Conservation (phyloP, 768 basidiomycete species). For the Chalciporus piperatus region DNA sequence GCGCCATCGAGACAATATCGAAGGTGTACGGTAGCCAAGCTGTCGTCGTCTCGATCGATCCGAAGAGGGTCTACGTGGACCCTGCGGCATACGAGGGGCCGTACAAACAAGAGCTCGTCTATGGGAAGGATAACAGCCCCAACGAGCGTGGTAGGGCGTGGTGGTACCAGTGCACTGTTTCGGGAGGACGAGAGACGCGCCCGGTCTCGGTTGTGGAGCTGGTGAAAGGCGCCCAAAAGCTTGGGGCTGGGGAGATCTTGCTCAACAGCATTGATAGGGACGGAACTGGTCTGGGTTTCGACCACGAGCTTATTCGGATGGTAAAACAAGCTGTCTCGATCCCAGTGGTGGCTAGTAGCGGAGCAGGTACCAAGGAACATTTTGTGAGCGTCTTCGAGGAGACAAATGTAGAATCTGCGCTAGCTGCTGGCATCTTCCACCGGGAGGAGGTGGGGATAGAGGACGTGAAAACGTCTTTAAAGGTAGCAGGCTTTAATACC, state of each 20-base stretch:
- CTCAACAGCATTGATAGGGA: conserved; percentile 97
- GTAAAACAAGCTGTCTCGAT: conserved; percentile 77
- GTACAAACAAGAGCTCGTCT: conserved; percentile 60
- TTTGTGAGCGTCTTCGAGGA: conserved; percentile 83
- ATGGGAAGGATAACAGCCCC: conserved; percentile 39
- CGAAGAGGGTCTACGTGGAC: conserved; percentile 80
- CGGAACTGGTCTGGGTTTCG: conserved; percentile 90
- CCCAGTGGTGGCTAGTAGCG: conserved; percentile 93
- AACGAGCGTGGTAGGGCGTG: conserved; percentile 74
- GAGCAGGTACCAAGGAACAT: conserved; percentile 79
- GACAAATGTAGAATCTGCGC: conserved; percentile 83
- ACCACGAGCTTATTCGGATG: conserved; percentile 75
- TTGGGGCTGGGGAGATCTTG: conserved; percentile 94
- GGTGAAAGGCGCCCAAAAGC: conserved; percentile 81
- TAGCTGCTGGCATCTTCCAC: conserved; percentile 98
- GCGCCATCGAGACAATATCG: conserved; percentile 92
- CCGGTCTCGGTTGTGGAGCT: conserved; percentile 87
- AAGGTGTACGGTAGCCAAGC: conserved; percentile 91
- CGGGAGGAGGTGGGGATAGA: conserved; percentile 79
- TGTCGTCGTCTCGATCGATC: conserved; percentile 97
- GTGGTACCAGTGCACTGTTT: conserved; percentile 99
- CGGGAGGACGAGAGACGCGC: conserved; percentile 83
- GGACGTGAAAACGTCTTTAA: conserved; percentile 69
- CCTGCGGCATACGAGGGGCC: conserved; percentile 62
- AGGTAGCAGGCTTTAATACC: conserved; percentile 47